A percentile compares a stretch with the other conserved stretches of the same genome.
These are phyloP conservation scores for Vinca minor DNA, from an alignment of 257 asterid species.

Conservation along the genomic window DNA sequence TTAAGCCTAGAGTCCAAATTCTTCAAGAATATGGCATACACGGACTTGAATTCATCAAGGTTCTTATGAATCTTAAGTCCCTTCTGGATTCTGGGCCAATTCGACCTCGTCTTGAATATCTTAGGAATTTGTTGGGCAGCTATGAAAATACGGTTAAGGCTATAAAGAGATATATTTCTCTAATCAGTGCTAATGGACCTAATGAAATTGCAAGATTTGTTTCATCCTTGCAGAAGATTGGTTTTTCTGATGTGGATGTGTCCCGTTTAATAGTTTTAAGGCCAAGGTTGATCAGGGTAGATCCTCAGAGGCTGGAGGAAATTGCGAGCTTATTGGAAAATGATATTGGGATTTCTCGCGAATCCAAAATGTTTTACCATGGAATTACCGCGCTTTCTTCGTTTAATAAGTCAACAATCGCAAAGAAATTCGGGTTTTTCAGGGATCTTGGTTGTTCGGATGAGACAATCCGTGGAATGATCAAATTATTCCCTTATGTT, in stretches of 20 bases:
- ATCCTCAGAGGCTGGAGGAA: not conserved
- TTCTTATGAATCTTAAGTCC: not conserved
- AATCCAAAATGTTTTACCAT: constrained; percentile 11
- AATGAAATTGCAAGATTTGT: not conserved
- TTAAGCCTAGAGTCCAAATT: constrained; percentile 13
- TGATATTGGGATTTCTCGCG: constrained; percentile 5
- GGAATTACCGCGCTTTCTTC: not conserved
- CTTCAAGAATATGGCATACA: constrained; percentile 6
- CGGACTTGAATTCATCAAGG: not conserved
- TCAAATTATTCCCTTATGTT: not conserved
- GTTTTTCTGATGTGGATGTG: constrained; percentile 1
- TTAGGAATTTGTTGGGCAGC: constrained; percentile 8
- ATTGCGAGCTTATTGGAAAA: constrained; percentile 3
- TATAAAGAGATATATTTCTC: constrained; percentile 2
- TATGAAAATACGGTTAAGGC: constrained; percentile 5
- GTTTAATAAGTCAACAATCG: not conserved
- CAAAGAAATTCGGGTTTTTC: constrained; percentile 4
- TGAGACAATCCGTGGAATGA: not conserved
- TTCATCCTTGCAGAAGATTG: not conserved
- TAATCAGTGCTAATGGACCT: not conserved
- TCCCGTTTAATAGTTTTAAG: not conserved
- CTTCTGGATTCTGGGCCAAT: not conserved
- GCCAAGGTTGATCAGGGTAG: constrained; percentile 1
- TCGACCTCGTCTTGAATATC: constrained; percentile 6
- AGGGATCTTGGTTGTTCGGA: constrained; percentile 17